phyloP scores from a whole-genome alignment of 1,284 basidiomycete species.

The Cutaneotrichosporon mucoides region DNA sequence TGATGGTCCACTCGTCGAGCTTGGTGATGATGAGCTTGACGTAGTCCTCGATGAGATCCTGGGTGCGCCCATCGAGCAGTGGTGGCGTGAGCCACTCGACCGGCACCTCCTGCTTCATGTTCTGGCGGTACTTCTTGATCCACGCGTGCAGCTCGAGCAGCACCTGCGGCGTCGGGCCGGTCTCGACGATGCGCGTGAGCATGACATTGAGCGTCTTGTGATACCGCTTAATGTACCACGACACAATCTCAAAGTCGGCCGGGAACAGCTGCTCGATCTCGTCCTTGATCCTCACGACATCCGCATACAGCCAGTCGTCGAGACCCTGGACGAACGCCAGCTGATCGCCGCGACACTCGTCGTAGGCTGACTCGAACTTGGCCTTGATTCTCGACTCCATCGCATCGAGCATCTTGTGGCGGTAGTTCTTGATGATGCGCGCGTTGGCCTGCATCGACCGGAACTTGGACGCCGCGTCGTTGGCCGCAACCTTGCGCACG shows the following conservation, averaged over 20 bases:
- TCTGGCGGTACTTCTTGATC: slow-evolving; percentile 91
- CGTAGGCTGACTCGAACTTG: slow-evolving; percentile 68
- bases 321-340: slow-evolving; percentile 72
- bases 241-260: slow-evolving; percentile 81
- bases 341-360: slow-evolving; percentile 60
- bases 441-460: slow-evolving; percentile 89
- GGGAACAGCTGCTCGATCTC: slow-evolving; percentile 89
- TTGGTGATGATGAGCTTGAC: slow-evolving; percentile 88
- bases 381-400: slow-evolving; percentile 73
- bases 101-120: slow-evolving; percentile 87
- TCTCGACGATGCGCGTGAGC: slow-evolving; percentile 66
- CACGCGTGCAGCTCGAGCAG: slow-evolving; percentile 84
- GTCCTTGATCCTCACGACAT: slow-evolving; percentile 82
- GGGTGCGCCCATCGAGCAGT: slow-evolving; percentile 87
- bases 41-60: slow-evolving; percentile 92
- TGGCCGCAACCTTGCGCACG: slow-evolving; percentile 84
- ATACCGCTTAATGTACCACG: slow-evolving; percentile 81
- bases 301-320: slow-evolving; percentile 81
- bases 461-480: slow-evolving; percentile 84
- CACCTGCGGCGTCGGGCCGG: slow-evolving; percentile 79
- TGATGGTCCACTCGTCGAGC: slow-evolving; percentile 94
- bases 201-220: slow-evolving; percentile 81
- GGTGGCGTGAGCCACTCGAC: slow-evolving; percentile 79
- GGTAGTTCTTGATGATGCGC: slow-evolving; percentile 91
- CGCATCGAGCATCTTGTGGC: slow-evolving; percentile 78